Percentiles rank a stretch among this genome's conserved stretches.
phyloP scores from a whole-genome alignment of 768 basidiomycete genomes.

The Lactifluus echinatus region DNA sequence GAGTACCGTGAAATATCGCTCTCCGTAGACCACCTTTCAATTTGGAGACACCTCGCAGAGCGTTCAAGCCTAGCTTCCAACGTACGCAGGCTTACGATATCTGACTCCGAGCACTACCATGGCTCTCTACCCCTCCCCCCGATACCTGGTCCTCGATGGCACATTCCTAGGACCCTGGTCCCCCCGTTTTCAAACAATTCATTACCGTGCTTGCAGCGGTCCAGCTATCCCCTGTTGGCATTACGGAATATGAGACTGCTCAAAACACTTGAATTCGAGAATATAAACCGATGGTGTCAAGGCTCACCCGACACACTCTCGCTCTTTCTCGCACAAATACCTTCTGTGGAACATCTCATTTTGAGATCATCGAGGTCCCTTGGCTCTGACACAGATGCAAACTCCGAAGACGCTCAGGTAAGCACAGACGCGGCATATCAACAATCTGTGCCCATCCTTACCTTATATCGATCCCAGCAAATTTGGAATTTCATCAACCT shows the following conservation, averaged over 20 bases:
- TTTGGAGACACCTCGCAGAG: slow-evolving; percentile 16
- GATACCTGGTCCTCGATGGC: neutral
- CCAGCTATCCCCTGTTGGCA: slow-evolving; percentile 1
- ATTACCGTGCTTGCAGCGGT: neutral
- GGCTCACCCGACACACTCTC: slow-evolving; percentile 14
- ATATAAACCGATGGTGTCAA: slow-evolving; percentile 5
- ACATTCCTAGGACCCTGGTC: slow-evolving; percentile 3
- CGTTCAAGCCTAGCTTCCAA: slow-evolving; percentile 14
- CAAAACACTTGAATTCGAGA: slow-evolving; percentile 13
- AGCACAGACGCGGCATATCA: neutral
- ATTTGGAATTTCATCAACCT: slow-evolving; percentile 12
- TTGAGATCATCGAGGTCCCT: slow-evolving; percentile 10
- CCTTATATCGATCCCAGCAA: neutral
- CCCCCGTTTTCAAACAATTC: neutral
- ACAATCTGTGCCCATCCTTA: neutral
- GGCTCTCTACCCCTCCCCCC: neutral
- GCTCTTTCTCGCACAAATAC: slow-evolving; percentile 12
- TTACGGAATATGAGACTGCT: slow-evolving; percentile 13
- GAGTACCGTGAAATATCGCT: slow-evolving; percentile 14
- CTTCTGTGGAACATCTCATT: slow-evolving; percentile 11
- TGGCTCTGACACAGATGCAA: neutral
- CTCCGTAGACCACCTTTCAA: slow-evolving; percentile 1
- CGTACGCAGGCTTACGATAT: slow-evolving; percentile 12
- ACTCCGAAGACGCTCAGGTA: neutral
- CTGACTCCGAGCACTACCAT: slow-evolving; percentile 2